Base-by-base conservation (phyloP, 2,329 filamentous ascomycete genomes). In the Ceratocystiopsis brevicomis region DNA sequence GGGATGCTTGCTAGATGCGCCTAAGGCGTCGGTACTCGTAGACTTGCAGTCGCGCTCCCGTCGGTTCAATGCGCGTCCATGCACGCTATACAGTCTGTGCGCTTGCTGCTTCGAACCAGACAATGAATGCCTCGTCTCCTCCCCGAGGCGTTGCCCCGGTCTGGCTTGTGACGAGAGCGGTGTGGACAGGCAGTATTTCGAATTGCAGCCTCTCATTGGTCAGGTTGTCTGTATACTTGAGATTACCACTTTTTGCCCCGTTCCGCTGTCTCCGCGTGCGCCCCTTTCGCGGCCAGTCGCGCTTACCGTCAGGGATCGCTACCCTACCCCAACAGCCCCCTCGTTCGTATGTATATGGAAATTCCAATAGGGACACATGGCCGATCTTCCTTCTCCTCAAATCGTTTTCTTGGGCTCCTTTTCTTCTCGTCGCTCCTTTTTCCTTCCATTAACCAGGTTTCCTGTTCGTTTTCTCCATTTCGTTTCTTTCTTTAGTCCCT, bases 401-500 rank as follows among this genome's bases (percentile, higher is more conserved):
- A 37, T 18, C 17, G 34, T 39, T 39, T 38, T 32, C 18, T 39
- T 11, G 10, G n/a, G 4, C 25, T 30, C 8, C 25, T 30, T 36
- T 44, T 43, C 43, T 48, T 46, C 44, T 44, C 44, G 45, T 48
- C 49, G 48, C 46, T 48, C 42, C 44, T 47, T 42, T 48, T 35
- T 40, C 33, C 42, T 51, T 51, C 47, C 50, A 45, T 48, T 37
- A 3, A 17, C 49, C 49, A 50, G 48, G 8, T 6, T 50, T 53
- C 49, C 51, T 48, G 53, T 53, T 51, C 25, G 8, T 30, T 8
- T 30, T 30, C 25, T 30, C 10, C 25, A 11, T 30, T 53, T 55
- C 50, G 52, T 54, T 56, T 50, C 53, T 42, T 51, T 50, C 53
- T 55, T 53, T 57, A 56, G 61, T 65, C 63, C 55, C 59, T 67